phyloP scores from a whole-genome alignment of 176 grass and related monocot genomes.

The Raddia guianensis region DNA sequence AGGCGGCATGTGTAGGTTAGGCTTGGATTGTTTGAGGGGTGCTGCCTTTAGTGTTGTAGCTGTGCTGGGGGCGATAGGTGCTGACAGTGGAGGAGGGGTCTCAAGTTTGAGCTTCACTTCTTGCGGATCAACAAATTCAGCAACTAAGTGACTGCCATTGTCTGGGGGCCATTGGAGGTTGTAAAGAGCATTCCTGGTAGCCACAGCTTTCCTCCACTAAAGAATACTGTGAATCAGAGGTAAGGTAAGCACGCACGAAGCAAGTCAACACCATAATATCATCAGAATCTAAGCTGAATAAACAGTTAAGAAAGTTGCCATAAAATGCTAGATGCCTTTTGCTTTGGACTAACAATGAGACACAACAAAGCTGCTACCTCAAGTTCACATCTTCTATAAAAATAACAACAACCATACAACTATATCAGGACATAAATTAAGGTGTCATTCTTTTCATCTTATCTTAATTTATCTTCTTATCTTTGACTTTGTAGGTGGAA shows the following conservation, averaged over 20 bases:
- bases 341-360: not conserved
- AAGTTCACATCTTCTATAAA: not conserved
- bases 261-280: slow-evolving; percentile 8
- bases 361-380: not conserved
- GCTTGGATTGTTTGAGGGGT: slow-evolving; percentile 43
- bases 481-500: too few species aligned
- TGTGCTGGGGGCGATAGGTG: slow-evolving; percentile 37
- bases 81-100: slow-evolving; percentile 41
- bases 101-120: slow-evolving; percentile 67
- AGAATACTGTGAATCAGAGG: slow-evolving; percentile 52
- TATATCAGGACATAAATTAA: not conserved
- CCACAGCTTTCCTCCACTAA: slow-evolving; percentile 76
- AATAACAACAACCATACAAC: not conserved
- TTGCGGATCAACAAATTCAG: slow-evolving; percentile 77
- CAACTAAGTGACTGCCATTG: slow-evolving; percentile 59
- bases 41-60: slow-evolving; percentile 28
- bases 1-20: slow-evolving; percentile 40
- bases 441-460: too few species aligned
- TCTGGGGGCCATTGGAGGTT: slow-evolving; percentile 84
- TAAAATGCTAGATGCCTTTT: not conserved
- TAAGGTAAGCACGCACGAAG: slow-evolving; percentile 1
- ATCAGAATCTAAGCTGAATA: slow-evolving; percentile 20
- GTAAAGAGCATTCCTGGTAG: slow-evolving; percentile 77
- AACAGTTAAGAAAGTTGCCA: slow-evolving; percentile 10
- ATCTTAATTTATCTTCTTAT: too few species aligned